A percentile compares a stretch with the other conserved stretches of the same genome.
phyloP scores from a whole-genome alignment of 805 yeast genomes.

The Spathaspora arborariae region DNA sequence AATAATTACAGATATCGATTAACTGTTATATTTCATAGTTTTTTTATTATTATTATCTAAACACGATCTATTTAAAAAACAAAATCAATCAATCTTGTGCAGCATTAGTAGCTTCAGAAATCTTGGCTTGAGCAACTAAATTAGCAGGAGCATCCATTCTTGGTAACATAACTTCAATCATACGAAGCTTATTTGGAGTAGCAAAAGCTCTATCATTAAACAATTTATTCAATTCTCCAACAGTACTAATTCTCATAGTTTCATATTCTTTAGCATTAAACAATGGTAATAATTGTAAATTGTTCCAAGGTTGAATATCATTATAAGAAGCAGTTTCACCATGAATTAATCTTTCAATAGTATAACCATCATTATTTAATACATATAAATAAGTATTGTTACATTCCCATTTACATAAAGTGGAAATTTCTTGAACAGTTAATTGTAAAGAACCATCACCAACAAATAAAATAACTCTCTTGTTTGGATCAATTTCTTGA shows the following conservation, averaged over 20 bases:
- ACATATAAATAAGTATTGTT: slow-evolving; percentile 67
- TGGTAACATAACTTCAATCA: slow-evolving; percentile 67
- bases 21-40: not conserved
- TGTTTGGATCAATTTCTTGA: slow-evolving; percentile 56
- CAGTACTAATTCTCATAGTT: slow-evolving; percentile 48
- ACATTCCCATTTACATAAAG: slow-evolving; percentile 60
- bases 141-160: slow-evolving; percentile 69
- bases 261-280: slow-evolving; percentile 63
- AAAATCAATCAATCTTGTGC: not conserved
- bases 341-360: slow-evolving; percentile 74
- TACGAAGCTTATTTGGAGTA: slow-evolving; percentile 56
- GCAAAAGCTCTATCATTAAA: slow-evolving; percentile 47
- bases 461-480: slow-evolving; percentile 63
- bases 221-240: slow-evolving; percentile 56
- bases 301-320: slow-evolving; percentile 69
- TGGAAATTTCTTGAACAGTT: slow-evolving; percentile 72
- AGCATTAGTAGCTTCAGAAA: slow-evolving; percentile 18
- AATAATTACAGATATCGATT: not conserved
- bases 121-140: slow-evolving; percentile 42
- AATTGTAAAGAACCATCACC: slow-evolving; percentile 79
- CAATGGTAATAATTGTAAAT: slow-evolving; percentile 51
- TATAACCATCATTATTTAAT: slow-evolving; percentile 71
- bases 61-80: not conserved
- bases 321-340: slow-evolving; percentile 65
- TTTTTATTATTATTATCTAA: not conserved